Evolutionary conservation across 345 rosid species (phyloP), one percentile per base, ranked within the genome.

Genomic region (Turritis glabra): DNA sequence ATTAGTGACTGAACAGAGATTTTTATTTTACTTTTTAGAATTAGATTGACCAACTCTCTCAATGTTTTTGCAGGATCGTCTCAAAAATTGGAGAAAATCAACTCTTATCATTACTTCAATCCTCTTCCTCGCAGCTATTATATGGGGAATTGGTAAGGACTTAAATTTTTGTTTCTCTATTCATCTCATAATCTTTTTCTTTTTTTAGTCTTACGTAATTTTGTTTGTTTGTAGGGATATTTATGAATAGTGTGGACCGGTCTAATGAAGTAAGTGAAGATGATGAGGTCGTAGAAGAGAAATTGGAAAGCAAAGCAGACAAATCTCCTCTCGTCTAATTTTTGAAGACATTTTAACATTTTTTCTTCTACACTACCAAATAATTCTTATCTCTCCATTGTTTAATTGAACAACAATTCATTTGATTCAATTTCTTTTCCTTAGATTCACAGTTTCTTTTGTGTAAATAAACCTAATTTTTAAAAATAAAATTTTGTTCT

Each of bases 21-120:
- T 68, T 14, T 3, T 5, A 3, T 47, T 51, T 50, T 18, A n/a
- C 23, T 18, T 13, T 48, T 21, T 25, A 21, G 3, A 33, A 8
- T n/a, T 61, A 29, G 33, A 44, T 77, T 32, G 53, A 38, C n/a
- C 14, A 18, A 73, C 23, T 18, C 32, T 8, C 25, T 63, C 19
- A 5, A 27, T 46, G 18, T 44, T 21, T 74, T 32, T 64, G 37
- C 84, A 92, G 92, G 98, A 92, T 75, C 80, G 67, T 50, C 68
- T 88, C 12, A 76, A 87, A 82, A 84, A 83, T 60, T 90, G 99
- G 99, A 87, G 97, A 82, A 57, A 51, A 73, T 92, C 96, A n/a
- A 69, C 98, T 48, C 96, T 92, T 64, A 79, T 86, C 50, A 82
- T 96, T 71, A 90, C 99, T 35, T 78, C 89, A 51, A 38, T 96